phyloP scores from a whole-genome alignment of 768 basidiomycete genomes.

The Kockovaella imperatae region DNA sequence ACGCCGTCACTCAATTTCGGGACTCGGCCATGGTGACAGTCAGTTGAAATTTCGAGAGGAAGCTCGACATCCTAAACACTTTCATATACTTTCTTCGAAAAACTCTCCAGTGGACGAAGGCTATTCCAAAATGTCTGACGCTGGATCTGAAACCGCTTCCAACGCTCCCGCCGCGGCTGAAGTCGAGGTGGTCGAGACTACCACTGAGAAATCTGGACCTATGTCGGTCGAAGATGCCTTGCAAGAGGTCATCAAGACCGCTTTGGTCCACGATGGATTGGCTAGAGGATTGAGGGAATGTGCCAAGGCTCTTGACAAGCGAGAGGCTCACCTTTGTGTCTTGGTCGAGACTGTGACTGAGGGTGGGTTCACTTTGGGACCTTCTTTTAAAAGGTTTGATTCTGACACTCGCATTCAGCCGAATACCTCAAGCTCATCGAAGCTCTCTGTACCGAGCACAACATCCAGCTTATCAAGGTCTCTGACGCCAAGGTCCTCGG shows the following conservation, averaged over 20 bases:
- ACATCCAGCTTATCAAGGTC: constrained; percentile 99
- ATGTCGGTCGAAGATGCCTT: constrained; percentile 78
- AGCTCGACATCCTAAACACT: not conserved
- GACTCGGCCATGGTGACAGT: not conserved
- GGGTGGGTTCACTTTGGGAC: constrained; percentile 40
- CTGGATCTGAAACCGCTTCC: constrained; percentile 45
- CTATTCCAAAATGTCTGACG: constrained; percentile 45
- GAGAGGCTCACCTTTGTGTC: constrained; percentile 96
- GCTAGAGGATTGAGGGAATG: constrained; percentile 95
- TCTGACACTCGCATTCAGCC: constrained; percentile 48
- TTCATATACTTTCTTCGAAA: constrained; percentile 6
- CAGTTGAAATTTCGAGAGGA: not conserved
- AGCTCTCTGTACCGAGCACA: constrained; percentile 98
- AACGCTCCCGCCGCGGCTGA: constrained; percentile 43
- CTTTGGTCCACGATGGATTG: constrained; percentile 95
- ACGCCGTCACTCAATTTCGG: constrained; percentile 10
- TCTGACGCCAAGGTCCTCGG: constrained; percentile 97
- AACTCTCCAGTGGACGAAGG: constrained; percentile 38
- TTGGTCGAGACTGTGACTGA: constrained; percentile 98
- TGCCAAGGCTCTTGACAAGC: constrained; percentile 97
- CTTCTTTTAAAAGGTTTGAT: not conserved
- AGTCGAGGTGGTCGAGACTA: constrained; percentile 60
- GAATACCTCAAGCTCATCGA: constrained; percentile 99
- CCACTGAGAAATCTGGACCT: constrained; percentile 84
- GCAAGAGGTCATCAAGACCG: constrained; percentile 98